Base-by-base conservation (phyloP, 345 rosid genomes). In the Gynandropsis gynandra region DNA sequence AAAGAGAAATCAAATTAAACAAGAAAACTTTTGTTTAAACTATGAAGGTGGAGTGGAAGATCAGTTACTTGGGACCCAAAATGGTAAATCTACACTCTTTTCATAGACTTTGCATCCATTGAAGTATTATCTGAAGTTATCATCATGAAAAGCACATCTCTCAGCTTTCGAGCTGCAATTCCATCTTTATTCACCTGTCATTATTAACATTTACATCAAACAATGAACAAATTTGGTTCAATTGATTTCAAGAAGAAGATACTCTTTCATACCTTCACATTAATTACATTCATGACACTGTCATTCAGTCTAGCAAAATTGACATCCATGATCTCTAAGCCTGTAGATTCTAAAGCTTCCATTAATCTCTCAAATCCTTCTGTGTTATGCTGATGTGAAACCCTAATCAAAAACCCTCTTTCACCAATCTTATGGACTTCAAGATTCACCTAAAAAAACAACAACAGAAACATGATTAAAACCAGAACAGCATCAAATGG, bases 351-450 rank as follows among this genome's bases (percentile, higher is more conserved):
- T 24, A 87, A 53, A 44, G 58, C 71, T 48, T 92, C 86, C 71
- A 87, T 64, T 74, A 79, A 43, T 62, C 67, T 79, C 27, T 68
- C 56, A 55, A 92, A 85, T 34, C 90, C 82, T 52, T 81, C 83
- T 42, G 32, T 61, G 53, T 41, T 73, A 58, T 79, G 64, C 59
- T 72, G 67, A 11, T 68, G 70, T 5, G 46, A 40, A 29, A 78
- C 52, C 76, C 71, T 76, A 45, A 87, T 66, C 67, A 85, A 53
- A 61, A 77, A 79, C 27, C 55, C 71, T 66, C 76, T 62, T 38
- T 72, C 54, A 44, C 71, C 67, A 42, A 81, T 68, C 71, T 64
- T 73, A 54, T 76, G 65, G 66, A 85, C 84, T 62, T 82, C 80
- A 16, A 82, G 62, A 39, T 74, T 64, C 44, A 67, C 76, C 97